Conservation (phyloP, 1,284 basidiomycete genomes). For the Fomitopsis palustris region DNA sequence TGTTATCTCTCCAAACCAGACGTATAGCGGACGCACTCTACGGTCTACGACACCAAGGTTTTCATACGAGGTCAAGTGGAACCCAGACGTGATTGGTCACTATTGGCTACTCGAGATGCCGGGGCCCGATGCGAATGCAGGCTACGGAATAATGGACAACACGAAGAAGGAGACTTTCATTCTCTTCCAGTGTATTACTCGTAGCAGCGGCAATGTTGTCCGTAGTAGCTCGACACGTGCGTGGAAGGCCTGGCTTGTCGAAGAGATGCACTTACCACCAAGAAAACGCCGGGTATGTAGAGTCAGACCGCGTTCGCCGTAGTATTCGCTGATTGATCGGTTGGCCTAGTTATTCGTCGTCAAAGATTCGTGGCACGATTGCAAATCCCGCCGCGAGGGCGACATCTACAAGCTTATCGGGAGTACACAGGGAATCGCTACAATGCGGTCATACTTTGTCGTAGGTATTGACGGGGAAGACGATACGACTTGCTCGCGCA, state of each 20-base stretch:
- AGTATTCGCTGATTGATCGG: neutral
- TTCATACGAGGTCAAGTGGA: neutral
- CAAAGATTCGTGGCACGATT: constrained; percentile 11
- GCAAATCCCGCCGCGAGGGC: constrained; percentile 4
- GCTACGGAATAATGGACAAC: neutral
- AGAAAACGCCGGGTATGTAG: constrained; percentile 1
- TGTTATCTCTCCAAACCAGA: neutral
- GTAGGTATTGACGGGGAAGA: neutral
- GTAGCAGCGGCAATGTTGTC: neutral
- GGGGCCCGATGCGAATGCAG: neutral
- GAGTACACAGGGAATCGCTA: neutral
- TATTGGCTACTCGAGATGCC: neutral
- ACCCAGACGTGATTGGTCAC: neutral
- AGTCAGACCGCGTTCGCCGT: neutral
- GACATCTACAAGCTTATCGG: constrained; percentile 6
- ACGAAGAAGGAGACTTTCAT: constrained; percentile 1
- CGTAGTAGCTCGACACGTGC: constrained; percentile 4
- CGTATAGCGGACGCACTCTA: neutral
- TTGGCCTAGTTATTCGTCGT: constrained; percentile 3
- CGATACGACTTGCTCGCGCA: neutral
- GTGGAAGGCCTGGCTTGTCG: constrained; percentile 9
- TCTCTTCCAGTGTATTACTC: neutral
- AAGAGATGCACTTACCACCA: constrained; percentile 5
- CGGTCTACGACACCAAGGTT: neutral
- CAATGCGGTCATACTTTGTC: neutral